phyloP scores from a whole-genome alignment of 176 grass and related monocot species.

The Oryza meyeriana region DNA sequence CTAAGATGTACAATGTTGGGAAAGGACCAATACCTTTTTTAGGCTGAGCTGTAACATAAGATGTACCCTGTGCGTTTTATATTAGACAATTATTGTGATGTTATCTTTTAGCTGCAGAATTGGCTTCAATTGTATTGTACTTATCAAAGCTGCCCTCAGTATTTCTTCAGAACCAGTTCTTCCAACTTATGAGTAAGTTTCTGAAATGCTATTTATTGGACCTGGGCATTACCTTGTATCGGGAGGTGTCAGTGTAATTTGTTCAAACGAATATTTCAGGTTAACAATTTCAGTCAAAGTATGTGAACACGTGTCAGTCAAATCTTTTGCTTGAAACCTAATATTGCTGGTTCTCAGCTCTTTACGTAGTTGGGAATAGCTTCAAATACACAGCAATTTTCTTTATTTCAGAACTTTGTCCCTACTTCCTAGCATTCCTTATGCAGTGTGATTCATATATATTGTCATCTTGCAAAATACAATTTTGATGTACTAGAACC shows the following conservation, averaged over 20 bases:
- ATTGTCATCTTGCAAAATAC: slow-evolving; percentile 18
- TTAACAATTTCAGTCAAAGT: slow-evolving; percentile 8
- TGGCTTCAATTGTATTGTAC: slow-evolving; percentile 2
- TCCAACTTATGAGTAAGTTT: slow-evolving; percentile 3
- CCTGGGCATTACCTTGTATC: not conserved
- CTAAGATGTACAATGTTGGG: slow-evolving; percentile 32
- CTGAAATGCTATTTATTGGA: not conserved
- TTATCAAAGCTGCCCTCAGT: not conserved
- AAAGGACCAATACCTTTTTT: slow-evolving; percentile 19
- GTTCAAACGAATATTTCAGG: not conserved
- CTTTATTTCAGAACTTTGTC: slow-evolving; percentile 14
- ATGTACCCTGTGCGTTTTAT: slow-evolving; percentile 7
- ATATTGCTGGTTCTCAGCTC: slow-evolving; percentile 29
- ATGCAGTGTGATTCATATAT: not conserved
- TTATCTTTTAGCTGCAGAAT: slow-evolving; percentile 17
- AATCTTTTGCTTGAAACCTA: slow-evolving; percentile 49
- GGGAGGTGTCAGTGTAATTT: not conserved
- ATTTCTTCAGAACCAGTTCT: slow-evolving; percentile 4
- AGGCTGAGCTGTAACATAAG: slow-evolving; percentile 32
- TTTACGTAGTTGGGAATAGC: slow-evolving; percentile 31
- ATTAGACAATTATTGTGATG: not conserved
- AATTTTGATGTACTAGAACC: slow-evolving; percentile 12
- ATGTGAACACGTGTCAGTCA: slow-evolving; percentile 3
- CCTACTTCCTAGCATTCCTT: slow-evolving; percentile 23
- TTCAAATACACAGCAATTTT: slow-evolving; percentile 18